phyloP scores from a whole-genome alignment of 176 grass and related monocot genomes.

The Guadua angustifolia region DNA sequence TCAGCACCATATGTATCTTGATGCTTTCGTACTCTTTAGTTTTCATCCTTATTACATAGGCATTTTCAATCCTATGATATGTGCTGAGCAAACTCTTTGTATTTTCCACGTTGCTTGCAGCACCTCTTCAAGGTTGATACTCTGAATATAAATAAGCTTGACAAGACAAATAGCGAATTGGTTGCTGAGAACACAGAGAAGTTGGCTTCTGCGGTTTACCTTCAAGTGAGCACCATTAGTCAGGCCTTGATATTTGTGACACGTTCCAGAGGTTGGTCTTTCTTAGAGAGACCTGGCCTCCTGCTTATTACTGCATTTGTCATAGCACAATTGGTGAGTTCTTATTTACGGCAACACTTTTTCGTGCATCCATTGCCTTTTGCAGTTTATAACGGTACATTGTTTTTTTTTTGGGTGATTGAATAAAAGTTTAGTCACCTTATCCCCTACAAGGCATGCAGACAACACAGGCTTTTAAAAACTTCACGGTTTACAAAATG shows the following conservation, averaged over 20 bases:
- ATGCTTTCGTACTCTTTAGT: background rate
- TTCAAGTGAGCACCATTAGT: conserved; percentile 86
- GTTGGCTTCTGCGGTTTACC: conserved; percentile 66
- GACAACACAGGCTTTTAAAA: no score
- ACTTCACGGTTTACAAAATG: no score
- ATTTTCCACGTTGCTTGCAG: conserved; percentile 41
- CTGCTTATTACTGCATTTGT: conserved; percentile 64
- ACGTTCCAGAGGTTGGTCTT: conserved; percentile 74
- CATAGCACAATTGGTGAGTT: conserved; percentile 63
- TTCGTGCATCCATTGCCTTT: no score
- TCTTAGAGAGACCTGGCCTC: conserved; percentile 61
- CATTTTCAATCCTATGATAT: background rate
- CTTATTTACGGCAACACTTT: background rate
- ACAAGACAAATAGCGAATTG: background rate
- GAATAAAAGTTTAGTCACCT: no score
- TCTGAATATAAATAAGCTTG: conserved; percentile 39
- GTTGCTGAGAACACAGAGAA: conserved; percentile 38
- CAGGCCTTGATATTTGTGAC: conserved; percentile 81
- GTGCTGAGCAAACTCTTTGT: background rate
- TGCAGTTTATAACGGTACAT: no score
- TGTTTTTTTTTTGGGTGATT: no score
- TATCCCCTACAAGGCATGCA: no score
- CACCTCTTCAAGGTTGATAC: conserved; percentile 47
- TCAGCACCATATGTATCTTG: background rate
- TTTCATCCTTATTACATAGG: background rate